Evolutionary conservation across 2,329 filamentous ascomycete species (phyloP), one percentile per base, ranked within the genome.

Genomic region (Xylariaceae sp.): DNA sequence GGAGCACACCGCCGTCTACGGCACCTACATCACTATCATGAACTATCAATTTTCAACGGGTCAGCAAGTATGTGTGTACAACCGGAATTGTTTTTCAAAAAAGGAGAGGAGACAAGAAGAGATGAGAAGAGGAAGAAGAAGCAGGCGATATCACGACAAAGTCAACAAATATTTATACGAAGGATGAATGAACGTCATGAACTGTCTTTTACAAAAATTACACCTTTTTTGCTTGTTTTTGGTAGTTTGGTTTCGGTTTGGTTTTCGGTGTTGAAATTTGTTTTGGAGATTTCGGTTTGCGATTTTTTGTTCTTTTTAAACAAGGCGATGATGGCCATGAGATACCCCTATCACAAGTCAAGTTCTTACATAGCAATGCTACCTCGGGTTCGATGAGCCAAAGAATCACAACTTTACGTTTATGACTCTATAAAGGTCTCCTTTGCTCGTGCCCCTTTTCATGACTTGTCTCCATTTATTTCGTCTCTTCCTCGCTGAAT

Each of bases 341-440:
- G 37, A 42, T 9, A 42, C 11, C 37, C 37, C 37, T 8, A 42
- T 18, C 2, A 10, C 37, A 42, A 42, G 37, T 42, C 23, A 30
- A 30, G 23, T 42, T 42, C 37, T 10, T 13, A 42, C 37, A 13
- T 13, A 42, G 37, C 37, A 42, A 42, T 42, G 37, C 23, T 30
- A 30, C 45, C 10, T 60, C 30, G 47, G 49, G 58, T 57, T 55
- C 47, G 34, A 59, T 18, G 54, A 52, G 23, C 52, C 49, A 51
- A 44, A 42, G 37, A 13, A 42, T 42, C 37, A 42, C 11, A 3
- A 10, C 9, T 42, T 3, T 42, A 42, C 11, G 37, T 42, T 13
- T 30, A 30, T 30, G 3, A 30, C 23, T 30, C 23, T 30, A 18
- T 18, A 18, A 18, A 18, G 17, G 17, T 30, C 23, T 30, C 23